A percentile compares a stretch with the other conserved stretches of the same genome.
These are phyloP conservation scores for Crithidia acanthocephali DNA, from an alignment of 208 protist species.

Conservation along the genomic window DNA sequence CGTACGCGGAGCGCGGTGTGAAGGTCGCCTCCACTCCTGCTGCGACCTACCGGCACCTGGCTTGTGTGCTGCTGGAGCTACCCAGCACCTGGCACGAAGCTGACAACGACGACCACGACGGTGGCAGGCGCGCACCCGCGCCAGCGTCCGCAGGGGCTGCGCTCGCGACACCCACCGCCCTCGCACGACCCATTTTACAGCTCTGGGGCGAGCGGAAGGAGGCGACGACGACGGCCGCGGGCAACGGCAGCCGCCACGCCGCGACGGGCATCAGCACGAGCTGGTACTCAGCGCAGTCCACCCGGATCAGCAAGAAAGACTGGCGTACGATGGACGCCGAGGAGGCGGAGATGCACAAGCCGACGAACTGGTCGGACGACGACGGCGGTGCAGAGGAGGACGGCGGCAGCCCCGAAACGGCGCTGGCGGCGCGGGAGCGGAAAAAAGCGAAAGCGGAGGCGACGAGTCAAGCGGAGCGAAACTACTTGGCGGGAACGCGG, in stretches of 20 bases:
- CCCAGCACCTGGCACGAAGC: conserved; percentile 19
- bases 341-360: conserved; percentile 35
- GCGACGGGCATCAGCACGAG: conserved; percentile 15
- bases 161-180: conserved; percentile 1
- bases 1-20: not conserved
- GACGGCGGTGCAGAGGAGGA: conserved; percentile 19
- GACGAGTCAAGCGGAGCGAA: conserved; percentile 13
- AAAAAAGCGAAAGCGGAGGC: conserved; percentile 25
- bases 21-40: conserved; percentile 28
- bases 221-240: not conserved
- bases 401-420: not conserved
- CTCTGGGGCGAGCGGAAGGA: conserved; percentile 31
- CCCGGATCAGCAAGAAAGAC: conserved; percentile 42
- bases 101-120: not conserved
- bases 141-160: not conserved
- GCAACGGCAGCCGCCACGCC: not conserved
- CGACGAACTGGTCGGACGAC: conserved; percentile 27
- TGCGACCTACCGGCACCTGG: conserved; percentile 21
- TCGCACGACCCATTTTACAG: conserved; percentile 23
- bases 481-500: conserved; percentile 7
- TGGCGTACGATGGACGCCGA: conserved; percentile 64
- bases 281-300: conserved; percentile 22
- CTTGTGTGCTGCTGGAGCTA: conserved; percentile 28
- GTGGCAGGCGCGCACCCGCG: no score
- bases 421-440: conserved; percentile 13